Percentiles rank a stretch among this genome's conserved stretches.
Conservation (phyloP, 192 early-diverging fungal genomes). For the Oehlia diaphana region DNA sequence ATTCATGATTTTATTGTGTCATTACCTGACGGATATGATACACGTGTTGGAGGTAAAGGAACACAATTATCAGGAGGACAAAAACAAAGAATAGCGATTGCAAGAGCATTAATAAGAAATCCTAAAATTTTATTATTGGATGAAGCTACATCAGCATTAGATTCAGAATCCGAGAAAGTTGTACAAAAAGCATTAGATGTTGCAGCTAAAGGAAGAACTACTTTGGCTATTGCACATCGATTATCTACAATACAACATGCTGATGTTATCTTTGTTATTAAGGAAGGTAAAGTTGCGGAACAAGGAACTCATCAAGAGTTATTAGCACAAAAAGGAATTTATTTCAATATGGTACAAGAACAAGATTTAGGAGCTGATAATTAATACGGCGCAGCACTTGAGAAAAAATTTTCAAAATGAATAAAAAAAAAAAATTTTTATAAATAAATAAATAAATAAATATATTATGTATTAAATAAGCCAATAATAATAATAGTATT, state of each 20-base stretch:
- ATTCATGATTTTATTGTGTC: constrained; percentile 54
- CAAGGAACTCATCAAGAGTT: constrained; percentile 78
- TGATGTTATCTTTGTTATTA: constrained; percentile 82
- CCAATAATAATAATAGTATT: no score
- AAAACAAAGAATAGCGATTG: constrained; percentile 72
- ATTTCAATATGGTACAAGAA: constrained; percentile 60
- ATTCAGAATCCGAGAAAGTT: constrained; percentile 76
- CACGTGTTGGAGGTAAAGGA: constrained; percentile 63
- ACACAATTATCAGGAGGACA: constrained; percentile 66
- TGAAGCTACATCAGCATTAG: constrained; percentile 83
- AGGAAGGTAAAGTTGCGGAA: constrained; percentile 66
- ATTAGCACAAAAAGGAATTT: constrained; percentile 57
- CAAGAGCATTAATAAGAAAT: constrained; percentile 66
- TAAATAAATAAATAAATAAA: no score
- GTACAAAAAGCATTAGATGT: constrained; percentile 80
- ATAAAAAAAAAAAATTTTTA: no score
- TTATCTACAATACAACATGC: constrained; percentile 85
- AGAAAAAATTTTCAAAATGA: no score
- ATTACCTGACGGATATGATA: constrained; percentile 59
- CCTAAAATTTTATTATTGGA: constrained; percentile 77
- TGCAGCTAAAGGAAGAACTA: constrained; percentile 71
- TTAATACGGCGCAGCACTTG: no score
- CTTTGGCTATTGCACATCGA: constrained; percentile 71
- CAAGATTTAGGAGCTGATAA: constrained; percentile 58
- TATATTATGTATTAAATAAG: no score